Conservation (phyloP, 2,329 filamentous ascomycete species). For the Hymenoscyphus fraxineus region DNA sequence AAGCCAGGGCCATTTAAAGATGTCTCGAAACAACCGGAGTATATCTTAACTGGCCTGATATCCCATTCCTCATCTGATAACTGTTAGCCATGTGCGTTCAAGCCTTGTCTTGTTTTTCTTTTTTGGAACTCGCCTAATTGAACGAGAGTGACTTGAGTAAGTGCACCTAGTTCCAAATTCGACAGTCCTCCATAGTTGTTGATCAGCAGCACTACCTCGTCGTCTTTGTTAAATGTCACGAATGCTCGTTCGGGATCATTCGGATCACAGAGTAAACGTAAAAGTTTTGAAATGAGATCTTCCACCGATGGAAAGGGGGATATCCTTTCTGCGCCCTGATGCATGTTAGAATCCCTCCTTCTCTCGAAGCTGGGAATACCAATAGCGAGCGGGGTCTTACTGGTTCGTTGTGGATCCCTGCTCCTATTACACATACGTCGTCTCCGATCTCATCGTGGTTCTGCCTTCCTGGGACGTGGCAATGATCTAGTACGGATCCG, state of each 20-base stretch:
- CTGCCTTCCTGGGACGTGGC: slow-evolving; percentile 48
- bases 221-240: slow-evolving; percentile 43
- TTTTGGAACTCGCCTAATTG: slow-evolving; percentile 33
- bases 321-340: slow-evolving; percentile 38
- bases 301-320: slow-evolving; percentile 50
- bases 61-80: slow-evolving; percentile 42
- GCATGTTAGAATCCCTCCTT: neutral
- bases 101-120: neutral
- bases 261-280: slow-evolving; percentile 44
- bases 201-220: slow-evolving; percentile 49
- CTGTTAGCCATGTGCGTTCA: neutral
- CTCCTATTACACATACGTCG: slow-evolving; percentile 59
- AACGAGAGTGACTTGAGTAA: slow-evolving; percentile 41
- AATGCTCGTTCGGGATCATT: slow-evolving; percentile 46
- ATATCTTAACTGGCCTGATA: slow-evolving; percentile 45
- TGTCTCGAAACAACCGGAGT: slow-evolving; percentile 47
- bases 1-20: slow-evolving; percentile 54
- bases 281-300: slow-evolving; percentile 45
- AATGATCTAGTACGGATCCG: slow-evolving; percentile 48
- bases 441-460: slow-evolving; percentile 45
- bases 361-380: neutral
- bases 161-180: slow-evolving; percentile 52
- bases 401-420: slow-evolving; percentile 65
- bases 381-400: slow-evolving; percentile 33
- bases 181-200: slow-evolving; percentile 60